phyloP scores from a whole-genome alignment of 2,329 filamentous ascomycete genomes.

The Ceratocystis alfenasii region DNA sequence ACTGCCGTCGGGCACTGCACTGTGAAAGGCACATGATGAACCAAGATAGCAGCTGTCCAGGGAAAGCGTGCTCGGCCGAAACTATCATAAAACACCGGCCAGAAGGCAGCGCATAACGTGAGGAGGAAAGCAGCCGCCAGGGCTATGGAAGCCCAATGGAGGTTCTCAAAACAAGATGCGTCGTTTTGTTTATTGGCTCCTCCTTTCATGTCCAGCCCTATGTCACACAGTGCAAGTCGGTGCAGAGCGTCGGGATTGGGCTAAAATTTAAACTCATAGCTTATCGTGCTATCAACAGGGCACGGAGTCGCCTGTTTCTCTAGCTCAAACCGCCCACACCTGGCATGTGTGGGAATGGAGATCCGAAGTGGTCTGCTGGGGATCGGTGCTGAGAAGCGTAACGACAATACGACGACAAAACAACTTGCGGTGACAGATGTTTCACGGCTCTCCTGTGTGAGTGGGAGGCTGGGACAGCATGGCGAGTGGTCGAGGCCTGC shows the following conservation, averaged over 20 bases:
- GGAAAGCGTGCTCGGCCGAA: not conserved
- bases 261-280: slow-evolving; percentile 6
- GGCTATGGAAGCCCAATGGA: not conserved
- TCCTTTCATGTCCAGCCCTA: not conserved
- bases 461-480: not conserved
- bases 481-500: not conserved
- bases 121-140: not conserved
- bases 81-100: not conserved
- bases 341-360: not conserved
- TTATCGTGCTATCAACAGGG: slow-evolving; percentile 3
- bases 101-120: not conserved
- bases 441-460: not conserved
- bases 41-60: not conserved
- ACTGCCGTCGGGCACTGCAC: not conserved
- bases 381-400: not conserved
- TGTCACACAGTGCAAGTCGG: not conserved
- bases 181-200: too few relatives aligned
- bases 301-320: slow-evolving; percentile 11
- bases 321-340: not conserved
- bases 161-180: too few relatives aligned
- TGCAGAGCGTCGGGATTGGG: not conserved
- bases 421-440: not conserved
- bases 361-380: not conserved
- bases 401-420: not conserved
- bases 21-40: not conserved